Evolutionary conservation across 2,329 filamentous ascomycete species (phyloP).

Genomic region (Aspergillus flavus): DNA sequence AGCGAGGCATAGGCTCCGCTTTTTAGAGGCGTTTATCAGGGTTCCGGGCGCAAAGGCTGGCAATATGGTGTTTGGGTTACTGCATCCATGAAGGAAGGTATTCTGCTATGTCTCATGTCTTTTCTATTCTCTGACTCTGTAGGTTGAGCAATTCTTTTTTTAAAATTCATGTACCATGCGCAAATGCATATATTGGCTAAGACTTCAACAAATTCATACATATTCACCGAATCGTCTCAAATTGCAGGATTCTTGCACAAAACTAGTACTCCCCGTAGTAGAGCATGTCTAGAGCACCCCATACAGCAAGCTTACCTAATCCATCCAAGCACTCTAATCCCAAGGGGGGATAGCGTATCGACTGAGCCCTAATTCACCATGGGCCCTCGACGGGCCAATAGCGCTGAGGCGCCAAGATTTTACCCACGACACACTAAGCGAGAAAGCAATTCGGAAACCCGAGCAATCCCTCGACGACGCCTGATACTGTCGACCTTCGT

Average conservation of each 20-base stretch:
- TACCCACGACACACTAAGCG: conserved; percentile 48
- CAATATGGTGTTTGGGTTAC: conserved; percentile 40
- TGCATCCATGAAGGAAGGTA: conserved; percentile 19
- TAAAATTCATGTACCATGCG: background rate
- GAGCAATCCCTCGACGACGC: conserved; percentile 30
- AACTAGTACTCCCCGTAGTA: background rate
- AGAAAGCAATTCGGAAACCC: conserved; percentile 39
- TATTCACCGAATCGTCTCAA: background rate
- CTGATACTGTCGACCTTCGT: conserved; percentile 31
- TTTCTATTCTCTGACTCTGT: background rate
- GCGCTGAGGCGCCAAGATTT: conserved; percentile 43
- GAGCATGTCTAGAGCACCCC: background rate
- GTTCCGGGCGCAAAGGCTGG: conserved; percentile 40
- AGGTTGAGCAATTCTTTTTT: background rate
- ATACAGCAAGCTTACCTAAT: background rate
- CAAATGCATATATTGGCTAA: conserved; percentile 1
- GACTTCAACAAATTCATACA: background rate
- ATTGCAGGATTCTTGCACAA: too few species aligned
- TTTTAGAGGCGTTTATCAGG: conserved; percentile 27
- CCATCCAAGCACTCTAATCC: conserved; percentile 14
- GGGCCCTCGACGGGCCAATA: conserved; percentile 28
- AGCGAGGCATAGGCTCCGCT: conserved; percentile 30
- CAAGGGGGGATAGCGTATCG: background rate
- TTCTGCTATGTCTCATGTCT: conserved; percentile 17
- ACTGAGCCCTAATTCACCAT: conserved; percentile 43